Evolutionary conservation across 345 rosid genomes (phyloP).

Genomic region (Bruguiera sexangula): DNA sequence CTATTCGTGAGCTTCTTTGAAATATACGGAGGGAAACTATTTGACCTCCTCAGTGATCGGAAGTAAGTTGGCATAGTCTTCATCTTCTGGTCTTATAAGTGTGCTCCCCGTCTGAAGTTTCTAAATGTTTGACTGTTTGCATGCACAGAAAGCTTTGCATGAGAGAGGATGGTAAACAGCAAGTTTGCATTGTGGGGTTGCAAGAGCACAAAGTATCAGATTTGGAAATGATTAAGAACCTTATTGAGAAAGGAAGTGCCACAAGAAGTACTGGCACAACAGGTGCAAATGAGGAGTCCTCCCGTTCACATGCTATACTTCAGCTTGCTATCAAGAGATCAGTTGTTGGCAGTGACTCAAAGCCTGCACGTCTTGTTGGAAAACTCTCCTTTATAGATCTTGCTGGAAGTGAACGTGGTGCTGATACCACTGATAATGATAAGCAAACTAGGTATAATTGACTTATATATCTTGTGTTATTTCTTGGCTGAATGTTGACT

Average conservation of each 20-base stretch:
- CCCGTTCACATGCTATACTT: constrained; percentile 98
- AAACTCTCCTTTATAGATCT: constrained; percentile 97
- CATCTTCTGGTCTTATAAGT: constrained; percentile 5
- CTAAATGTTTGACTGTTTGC: constrained; percentile 17
- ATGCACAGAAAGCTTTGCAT: constrained; percentile 75
- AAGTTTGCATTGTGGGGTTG: constrained; percentile 96
- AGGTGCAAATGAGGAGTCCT: constrained; percentile 99
- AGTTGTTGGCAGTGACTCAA: constrained; percentile 70
- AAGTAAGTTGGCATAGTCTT: constrained; percentile 56
- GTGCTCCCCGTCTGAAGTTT: constrained; percentile 3
- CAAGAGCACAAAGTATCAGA: constrained; percentile 93
- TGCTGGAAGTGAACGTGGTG: constrained; percentile 99
- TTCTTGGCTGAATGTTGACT: background rate
- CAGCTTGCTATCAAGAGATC: constrained; percentile 92
- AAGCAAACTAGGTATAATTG: constrained; percentile 79
- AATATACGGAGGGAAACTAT: constrained; percentile 94
- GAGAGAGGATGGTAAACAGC: constrained; percentile 99
- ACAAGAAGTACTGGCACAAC: constrained; percentile 96
- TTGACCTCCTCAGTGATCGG: constrained; percentile 87
- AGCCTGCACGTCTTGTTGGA: constrained; percentile 88
- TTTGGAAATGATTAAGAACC: constrained; percentile 88
- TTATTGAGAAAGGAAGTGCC: constrained; percentile 88
- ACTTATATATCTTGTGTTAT: background rate
- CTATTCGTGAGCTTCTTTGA: constrained; percentile 91
- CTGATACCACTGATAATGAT: constrained; percentile 98